Conservation (phyloP, 2,329 filamentous ascomycete species). For the Stachybotrys chartarum region DNA sequence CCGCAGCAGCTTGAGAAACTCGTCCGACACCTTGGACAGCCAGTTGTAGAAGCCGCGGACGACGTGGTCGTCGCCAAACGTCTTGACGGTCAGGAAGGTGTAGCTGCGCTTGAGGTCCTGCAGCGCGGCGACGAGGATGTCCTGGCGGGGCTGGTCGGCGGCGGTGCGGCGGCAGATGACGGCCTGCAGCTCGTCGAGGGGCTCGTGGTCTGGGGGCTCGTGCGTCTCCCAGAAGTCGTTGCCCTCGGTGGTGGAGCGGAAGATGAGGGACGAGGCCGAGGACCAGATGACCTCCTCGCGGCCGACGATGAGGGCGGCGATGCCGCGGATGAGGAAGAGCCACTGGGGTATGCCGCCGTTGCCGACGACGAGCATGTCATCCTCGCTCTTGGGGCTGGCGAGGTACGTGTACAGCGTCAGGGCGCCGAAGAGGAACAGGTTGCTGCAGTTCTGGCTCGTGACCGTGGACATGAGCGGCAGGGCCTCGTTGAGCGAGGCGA, state of each 20-base stretch:
- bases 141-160: not conserved
- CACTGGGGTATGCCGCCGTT: conserved; percentile 8
- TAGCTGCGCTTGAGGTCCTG: conserved; percentile 3
- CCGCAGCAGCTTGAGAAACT: conserved; percentile 2
- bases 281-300: conserved; percentile 1
- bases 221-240: not conserved
- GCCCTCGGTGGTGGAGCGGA: not conserved
- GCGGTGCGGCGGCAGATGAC: conserved; percentile 1
- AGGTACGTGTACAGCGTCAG: conserved; percentile 9
- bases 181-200: conserved; percentile 1
- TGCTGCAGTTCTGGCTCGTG: conserved; percentile 4
- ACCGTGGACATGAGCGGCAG: conserved; percentile 7
- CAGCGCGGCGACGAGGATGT: conserved; percentile 1
- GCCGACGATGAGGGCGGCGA: conserved; percentile 8
- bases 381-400: conserved; percentile 6
- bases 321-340: conserved; percentile 8
- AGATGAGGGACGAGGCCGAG: conserved; percentile 4
- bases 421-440: conserved; percentile 9
- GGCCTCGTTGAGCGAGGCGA: conserved; percentile 4
- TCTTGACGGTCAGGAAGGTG: not conserved
- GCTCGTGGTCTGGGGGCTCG: not conserved
- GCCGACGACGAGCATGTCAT: conserved; percentile 9
- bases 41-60: conserved; percentile 4
- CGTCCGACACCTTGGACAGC: conserved; percentile 3
- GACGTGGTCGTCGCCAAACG: not conserved